Evolutionary conservation across 805 yeast species (phyloP).

Genomic region (Starmerella potacharoeniae): DNA sequence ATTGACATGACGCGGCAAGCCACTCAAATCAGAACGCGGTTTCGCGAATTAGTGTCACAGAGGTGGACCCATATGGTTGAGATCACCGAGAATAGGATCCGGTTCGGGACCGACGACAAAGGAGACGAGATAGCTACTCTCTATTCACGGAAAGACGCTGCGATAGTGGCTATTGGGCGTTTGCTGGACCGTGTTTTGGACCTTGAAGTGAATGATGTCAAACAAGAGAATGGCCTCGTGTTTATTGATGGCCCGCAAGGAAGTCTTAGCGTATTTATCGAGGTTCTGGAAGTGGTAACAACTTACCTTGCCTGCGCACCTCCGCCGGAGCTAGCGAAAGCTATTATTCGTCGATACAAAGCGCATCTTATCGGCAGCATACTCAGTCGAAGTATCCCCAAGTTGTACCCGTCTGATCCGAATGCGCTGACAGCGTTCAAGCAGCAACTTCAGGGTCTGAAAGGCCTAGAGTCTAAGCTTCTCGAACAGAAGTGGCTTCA

Average conservation of each 20-base stretch:
- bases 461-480: conserved; percentile 10
- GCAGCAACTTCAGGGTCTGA: conserved; percentile 5
- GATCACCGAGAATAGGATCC: not conserved
- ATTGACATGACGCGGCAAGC: conserved; percentile 8
- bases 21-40: not conserved
- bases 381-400: conserved; percentile 10
- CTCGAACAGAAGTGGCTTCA: conserved; percentile 4
- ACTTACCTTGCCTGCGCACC: not conserved
- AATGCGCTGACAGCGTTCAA: conserved; percentile 3
- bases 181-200: not conserved
- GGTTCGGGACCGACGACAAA: not conserved
- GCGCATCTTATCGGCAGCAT: conserved; percentile 7
- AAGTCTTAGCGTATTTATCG: not conserved
- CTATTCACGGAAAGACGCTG: not conserved
- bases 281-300: not conserved
- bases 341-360: conserved; percentile 8
- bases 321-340: not conserved
- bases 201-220: not conserved
- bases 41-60: not conserved
- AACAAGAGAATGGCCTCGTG: not conserved
- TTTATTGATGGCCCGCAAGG: not conserved
- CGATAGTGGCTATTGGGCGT: not conserved
- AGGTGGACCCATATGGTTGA: not conserved
- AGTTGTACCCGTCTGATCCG: conserved; percentile 12
- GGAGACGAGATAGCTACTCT: not conserved